phyloP scores from a whole-genome alignment of 441 rosid species.

The Pelargonium myrrhifolium region DNA sequence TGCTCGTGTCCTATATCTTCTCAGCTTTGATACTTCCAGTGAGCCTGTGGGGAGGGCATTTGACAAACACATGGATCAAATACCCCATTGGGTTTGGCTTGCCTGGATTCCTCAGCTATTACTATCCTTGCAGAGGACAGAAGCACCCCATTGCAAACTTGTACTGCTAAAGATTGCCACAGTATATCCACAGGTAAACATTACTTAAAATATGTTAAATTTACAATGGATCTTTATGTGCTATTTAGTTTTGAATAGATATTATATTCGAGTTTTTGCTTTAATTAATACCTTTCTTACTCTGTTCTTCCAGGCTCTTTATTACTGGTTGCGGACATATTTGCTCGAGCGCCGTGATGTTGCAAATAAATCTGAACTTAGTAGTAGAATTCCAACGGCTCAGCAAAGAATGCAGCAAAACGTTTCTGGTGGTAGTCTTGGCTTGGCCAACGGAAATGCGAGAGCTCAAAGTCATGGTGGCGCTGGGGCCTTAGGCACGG shows the following conservation, averaged over 20 bases:
- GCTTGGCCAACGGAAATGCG: slow-evolving; percentile 44
- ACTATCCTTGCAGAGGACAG: slow-evolving; percentile 94
- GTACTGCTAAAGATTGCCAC: slow-evolving; percentile 82
- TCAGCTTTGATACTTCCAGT: slow-evolving; percentile 88
- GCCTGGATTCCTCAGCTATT: slow-evolving; percentile 97
- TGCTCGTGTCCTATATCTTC: slow-evolving; percentile 92
- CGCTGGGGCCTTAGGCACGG: slow-evolving; percentile 43
- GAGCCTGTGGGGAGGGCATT: slow-evolving; percentile 96
- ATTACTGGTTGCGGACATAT: slow-evolving; percentile 97
- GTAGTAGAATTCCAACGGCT: slow-evolving; percentile 66
- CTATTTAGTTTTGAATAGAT: background rate
- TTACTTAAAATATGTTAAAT: background rate
- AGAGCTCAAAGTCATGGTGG: slow-evolving; percentile 49
- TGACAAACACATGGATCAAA: slow-evolving; percentile 89
- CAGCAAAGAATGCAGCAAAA: slow-evolving; percentile 90
- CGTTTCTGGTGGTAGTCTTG: slow-evolving; percentile 46
- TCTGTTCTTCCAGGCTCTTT: slow-evolving; percentile 59
- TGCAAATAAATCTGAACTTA: slow-evolving; percentile 73
- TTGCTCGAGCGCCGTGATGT: slow-evolving; percentile 97
- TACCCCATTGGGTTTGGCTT: slow-evolving; percentile 99
- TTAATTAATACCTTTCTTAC: slow-evolving; percentile 13
- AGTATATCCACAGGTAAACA: slow-evolving; percentile 74
- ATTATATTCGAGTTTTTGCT: background rate
- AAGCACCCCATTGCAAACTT: slow-evolving; percentile 96
- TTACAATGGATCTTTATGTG: background rate